These are phyloP conservation scores for Peterozyma xylosa DNA, from an alignment of 805 yeast species.

Conservation along the genomic window DNA sequence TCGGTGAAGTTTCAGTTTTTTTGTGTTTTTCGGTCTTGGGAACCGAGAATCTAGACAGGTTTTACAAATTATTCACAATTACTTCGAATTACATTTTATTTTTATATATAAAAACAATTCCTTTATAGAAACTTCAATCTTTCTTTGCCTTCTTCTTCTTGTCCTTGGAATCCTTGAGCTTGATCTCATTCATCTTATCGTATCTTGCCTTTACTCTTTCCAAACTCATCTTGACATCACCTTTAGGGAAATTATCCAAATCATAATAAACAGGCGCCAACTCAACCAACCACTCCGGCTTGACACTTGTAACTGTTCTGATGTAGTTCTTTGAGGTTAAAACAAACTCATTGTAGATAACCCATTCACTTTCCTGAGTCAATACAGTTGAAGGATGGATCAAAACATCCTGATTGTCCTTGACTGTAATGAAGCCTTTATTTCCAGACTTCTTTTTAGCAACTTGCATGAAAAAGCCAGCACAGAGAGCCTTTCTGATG, in stretches of 20 bases:
- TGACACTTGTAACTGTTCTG: constrained; percentile 84
- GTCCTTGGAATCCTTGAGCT: neutral
- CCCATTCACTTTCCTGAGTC: constrained; percentile 88
- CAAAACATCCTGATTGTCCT: constrained; percentile 93
- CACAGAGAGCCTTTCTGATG: constrained; percentile 75
- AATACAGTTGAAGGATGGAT: constrained; percentile 91
- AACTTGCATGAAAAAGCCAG: constrained; percentile 98
- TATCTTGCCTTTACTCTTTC: constrained; percentile 49
- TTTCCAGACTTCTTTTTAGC: constrained; percentile 84
- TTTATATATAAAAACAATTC: too few relatives aligned
- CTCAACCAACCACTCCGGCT: constrained; percentile 89
- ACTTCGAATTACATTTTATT: too few relatives aligned
- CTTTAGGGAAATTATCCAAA: constrained; percentile 53
- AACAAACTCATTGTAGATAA: constrained; percentile 91
- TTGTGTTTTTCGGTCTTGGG: constrained; percentile 1
- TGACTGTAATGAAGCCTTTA: constrained; percentile 83
- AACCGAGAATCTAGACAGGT: too few relatives aligned
- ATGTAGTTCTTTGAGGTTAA: constrained; percentile 89
- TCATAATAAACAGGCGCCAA: constrained; percentile 69
- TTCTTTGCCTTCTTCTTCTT: too few relatives aligned
- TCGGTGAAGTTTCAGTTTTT: constrained; percentile 1
- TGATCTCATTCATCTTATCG: constrained; percentile 30
- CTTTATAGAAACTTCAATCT: too few relatives aligned
- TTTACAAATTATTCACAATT: too few relatives aligned
- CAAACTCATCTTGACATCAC: constrained; percentile 64